Conservation (phyloP, 176 grass and related monocot genomes). For the sorghum (Sorghum bicolor) region DNA sequence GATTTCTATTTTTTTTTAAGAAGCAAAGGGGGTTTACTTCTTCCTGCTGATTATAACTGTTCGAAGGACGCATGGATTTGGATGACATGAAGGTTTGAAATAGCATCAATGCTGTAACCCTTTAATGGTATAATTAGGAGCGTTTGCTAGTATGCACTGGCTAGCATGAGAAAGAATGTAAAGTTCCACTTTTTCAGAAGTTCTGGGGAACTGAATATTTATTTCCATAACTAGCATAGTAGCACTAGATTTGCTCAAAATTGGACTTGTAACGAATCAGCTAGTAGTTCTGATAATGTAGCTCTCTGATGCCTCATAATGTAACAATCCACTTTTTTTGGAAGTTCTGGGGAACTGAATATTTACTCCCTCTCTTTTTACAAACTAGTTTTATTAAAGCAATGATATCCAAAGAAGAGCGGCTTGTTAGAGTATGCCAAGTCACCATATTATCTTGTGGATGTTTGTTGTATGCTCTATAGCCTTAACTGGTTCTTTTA, state of each 20-base stretch:
- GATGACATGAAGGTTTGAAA: conserved; percentile 21
- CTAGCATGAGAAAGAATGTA: conserved; percentile 20
- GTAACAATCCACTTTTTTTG: background rate
- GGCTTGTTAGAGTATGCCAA: conserved; percentile 4
- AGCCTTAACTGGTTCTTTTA: background rate
- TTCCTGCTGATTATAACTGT: background rate
- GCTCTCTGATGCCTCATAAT: background rate
- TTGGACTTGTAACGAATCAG: background rate
- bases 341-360: background rate
- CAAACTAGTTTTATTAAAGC: background rate
- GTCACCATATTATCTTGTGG: background rate
- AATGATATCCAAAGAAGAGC: background rate
- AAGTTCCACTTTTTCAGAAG: too few species aligned
- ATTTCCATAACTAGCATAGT: background rate
- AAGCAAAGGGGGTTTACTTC: conserved; percentile 9
- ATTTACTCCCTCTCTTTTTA: too few species aligned
- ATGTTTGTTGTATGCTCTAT: conserved; percentile 19
- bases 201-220: too few species aligned
- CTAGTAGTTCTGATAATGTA: background rate
- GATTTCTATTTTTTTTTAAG: background rate
- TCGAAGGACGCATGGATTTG: background rate
- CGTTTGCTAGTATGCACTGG: background rate
- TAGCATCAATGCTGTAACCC: background rate
- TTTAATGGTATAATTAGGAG: background rate
- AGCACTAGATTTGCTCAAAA: background rate